phyloP scores from a whole-genome alignment of 805 yeast species.

The Yarrowia bubula region DNA sequence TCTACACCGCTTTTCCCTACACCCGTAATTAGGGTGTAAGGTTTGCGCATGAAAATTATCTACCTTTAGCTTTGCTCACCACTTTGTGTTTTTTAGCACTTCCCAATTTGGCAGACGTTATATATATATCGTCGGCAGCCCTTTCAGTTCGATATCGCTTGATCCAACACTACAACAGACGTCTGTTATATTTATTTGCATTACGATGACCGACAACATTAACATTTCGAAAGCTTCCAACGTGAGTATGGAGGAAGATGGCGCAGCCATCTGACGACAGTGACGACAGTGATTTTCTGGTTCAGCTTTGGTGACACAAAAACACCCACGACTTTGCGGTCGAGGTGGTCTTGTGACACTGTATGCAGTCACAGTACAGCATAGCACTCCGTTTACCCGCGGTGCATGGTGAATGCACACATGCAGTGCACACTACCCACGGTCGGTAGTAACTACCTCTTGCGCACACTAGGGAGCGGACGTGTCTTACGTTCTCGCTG shows the following conservation, averaged over 20 bases:
- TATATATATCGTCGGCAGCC: slow-evolving; percentile 23
- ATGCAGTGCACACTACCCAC: too few species aligned
- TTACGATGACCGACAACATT: slow-evolving; percentile 27
- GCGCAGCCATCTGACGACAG: too few species aligned
- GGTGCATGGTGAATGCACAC: too few species aligned
- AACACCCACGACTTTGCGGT: not conserved
- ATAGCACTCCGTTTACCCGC: too few species aligned
- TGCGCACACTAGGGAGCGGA: too few species aligned
- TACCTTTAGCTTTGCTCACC: not conserved
- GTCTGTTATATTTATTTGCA: slow-evolving; percentile 25
- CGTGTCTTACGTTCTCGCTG: too few species aligned
- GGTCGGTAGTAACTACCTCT: too few species aligned
- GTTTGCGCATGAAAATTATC: slow-evolving; percentile 21
- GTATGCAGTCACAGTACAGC: not conserved
- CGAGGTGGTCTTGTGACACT: not conserved
- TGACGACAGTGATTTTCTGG: too few species aligned
- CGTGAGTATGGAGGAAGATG: slow-evolving; percentile 6
- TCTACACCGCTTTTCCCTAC: not conserved
- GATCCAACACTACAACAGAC: slow-evolving; percentile 25
- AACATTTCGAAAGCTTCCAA: slow-evolving; percentile 25
- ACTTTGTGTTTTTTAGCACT: slow-evolving; percentile 9
- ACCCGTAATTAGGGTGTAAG: not conserved
- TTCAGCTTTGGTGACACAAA: too few species aligned
- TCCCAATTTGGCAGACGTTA: slow-evolving; percentile 21
- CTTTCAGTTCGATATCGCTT: not conserved